phyloP scores from a whole-genome alignment of 2,329 filamentous ascomycete genomes.

The Scytalidium sp. region DNA sequence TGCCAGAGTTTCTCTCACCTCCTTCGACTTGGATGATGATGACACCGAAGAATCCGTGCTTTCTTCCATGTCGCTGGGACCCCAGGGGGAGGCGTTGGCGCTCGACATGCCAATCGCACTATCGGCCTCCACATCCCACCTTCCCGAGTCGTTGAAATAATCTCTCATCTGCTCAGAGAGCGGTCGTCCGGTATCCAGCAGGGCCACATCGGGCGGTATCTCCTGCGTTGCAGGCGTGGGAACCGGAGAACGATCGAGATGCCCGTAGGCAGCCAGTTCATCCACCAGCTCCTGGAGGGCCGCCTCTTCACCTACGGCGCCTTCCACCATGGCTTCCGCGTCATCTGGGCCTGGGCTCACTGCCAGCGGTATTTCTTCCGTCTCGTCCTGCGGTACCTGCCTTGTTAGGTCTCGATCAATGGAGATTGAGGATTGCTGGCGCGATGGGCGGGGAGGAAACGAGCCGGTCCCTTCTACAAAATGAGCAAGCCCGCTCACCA shows the following conservation, averaged over 20 bases:
- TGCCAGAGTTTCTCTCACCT: neutral
- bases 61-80: neutral
- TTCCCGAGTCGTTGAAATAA: no score
- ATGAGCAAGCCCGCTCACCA: conserved; percentile 47
- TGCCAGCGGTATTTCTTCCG: neutral
- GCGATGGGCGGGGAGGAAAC: neutral
- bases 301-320: neutral
- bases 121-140: neutral
- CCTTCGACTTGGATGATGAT: neutral
- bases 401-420: neutral
- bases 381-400: neutral
- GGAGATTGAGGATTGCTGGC: conserved; percentile 3
- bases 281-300: neutral
- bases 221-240: no score
- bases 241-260: no score
- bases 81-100: neutral
- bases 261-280: no score
- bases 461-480: conserved; percentile 44
- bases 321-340: neutral
- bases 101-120: neutral
- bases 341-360: neutral
- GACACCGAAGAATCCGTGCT: neutral
- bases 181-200: no score
- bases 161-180: no score
- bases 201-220: no score